A percentile compares a stretch with the other conserved stretches of the same genome.
Evolutionary conservation across 805 yeast species (phyloP).

Genomic region (Wickerhamiella slavikovae): DNA sequence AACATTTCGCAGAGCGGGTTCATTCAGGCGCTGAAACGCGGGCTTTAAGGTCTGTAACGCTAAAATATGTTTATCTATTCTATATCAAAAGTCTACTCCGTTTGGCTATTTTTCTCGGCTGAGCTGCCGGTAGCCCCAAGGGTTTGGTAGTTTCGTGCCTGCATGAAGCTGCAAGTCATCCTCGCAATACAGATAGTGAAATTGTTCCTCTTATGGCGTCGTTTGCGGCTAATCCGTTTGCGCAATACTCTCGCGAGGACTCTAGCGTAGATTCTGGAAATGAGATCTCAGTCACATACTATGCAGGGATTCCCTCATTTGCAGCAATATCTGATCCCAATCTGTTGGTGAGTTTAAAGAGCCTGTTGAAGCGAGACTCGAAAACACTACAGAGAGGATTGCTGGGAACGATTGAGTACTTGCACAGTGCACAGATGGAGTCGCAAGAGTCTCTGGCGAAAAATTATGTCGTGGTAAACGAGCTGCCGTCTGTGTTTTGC

Average conservation of each 20-base stretch:
- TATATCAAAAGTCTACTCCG: no score
- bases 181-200: not conserved
- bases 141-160: no score
- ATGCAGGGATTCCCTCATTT: conserved; percentile 63
- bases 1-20: conserved; percentile 6
- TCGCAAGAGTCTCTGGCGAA: no score
- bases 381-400: conserved; percentile 74
- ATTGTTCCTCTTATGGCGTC: not conserved
- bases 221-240: no score
- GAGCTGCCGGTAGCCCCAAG: no score
- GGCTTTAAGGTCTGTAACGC: not conserved
- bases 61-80: not conserved
- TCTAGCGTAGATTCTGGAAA: conserved; percentile 1
- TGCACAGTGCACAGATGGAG: conserved; percentile 12
- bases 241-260: not conserved
- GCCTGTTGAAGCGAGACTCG: conserved; percentile 55
- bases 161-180: no score
- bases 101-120: no score
- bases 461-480: no score
- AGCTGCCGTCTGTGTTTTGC: conserved; percentile 48
- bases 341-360: conserved; percentile 48
- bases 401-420: conserved; percentile 25
- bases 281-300: conserved; percentile 49
- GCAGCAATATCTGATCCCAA: conserved; percentile 26
- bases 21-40: conserved; percentile 12